Evolutionary conservation across 208 protist genomes (phyloP), one percentile per base, ranked within the genome.

Genomic region (Herpetomonas samuelpessoai): DNA sequence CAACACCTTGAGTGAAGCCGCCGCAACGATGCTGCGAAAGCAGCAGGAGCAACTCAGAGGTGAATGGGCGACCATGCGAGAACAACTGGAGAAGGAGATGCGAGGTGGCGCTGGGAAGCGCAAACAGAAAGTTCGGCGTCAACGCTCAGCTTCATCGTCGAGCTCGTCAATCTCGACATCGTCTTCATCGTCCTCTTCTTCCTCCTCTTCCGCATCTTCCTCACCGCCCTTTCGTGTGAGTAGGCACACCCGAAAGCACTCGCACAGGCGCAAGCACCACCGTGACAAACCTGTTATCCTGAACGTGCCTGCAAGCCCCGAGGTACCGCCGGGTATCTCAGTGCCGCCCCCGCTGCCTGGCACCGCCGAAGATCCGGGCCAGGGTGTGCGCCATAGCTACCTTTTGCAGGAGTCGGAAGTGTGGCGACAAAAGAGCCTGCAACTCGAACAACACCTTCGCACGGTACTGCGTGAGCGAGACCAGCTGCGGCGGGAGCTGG

Each of bases 371-470:
- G 57, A 62, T 1, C 9, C 6, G 9, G 35, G 35, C 35, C 6
- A 41, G 14, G 35, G 9, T 6, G 35, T 41, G 35, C 35, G 35
- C 35, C 6, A 41, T 14, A 41, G 35, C 35, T 60, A 65, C 44
- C 54, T 81, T 21, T 44, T 86, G 21, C 76, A 86, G 35, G 85
- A 95, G 57, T 62, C 72, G 45, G 88, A 92, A 63, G 68, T 92
- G 48, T 93, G 76, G 84, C 81, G 83, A 14, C 79, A 77, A 38
- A 79, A 81, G 52, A 88, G 76, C 64, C 31, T 84, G 28, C 79
- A 92, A 52, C 66, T 96, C 10, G 89, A 96, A 64, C 74, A 90
- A 52, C 71, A 88, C 65, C 50, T 90, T 30, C 81, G 76, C 21
- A 52, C 62, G 22, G 41, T 83, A 16, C 69, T 96, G 61, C 68